A percentile compares a stretch with the other conserved stretches of the same genome.
Conservation (phyloP, 345 rosid species). For the Abelmoschus esculentus region DNA sequence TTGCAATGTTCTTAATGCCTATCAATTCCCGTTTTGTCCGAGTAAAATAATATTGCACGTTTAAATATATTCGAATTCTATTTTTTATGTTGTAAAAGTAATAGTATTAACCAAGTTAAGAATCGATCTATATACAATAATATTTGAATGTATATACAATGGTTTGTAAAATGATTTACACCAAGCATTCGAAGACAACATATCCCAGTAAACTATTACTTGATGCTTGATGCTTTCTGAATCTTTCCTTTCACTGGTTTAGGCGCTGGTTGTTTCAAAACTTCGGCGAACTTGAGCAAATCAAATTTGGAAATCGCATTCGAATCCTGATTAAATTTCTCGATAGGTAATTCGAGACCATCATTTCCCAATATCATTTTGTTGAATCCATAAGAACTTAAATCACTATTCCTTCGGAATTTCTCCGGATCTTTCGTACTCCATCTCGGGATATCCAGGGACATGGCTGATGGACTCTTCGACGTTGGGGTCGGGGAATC, state of each 20-base stretch:
- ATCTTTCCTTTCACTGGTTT: constrained; percentile 12
- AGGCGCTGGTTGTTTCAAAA: constrained; percentile 35
- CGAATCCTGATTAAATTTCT: not conserved
- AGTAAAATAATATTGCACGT: too few relatives aligned
- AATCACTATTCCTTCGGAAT: constrained; percentile 21
- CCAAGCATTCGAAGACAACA: not conserved
- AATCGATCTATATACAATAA: too few relatives aligned
- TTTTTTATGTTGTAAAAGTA: too few relatives aligned
- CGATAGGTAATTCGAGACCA: not conserved
- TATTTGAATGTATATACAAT: not conserved
- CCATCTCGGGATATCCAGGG: constrained; percentile 43
- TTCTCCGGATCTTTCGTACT: constrained; percentile 21
- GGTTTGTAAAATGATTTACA: not conserved
- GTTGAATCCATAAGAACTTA: constrained; percentile 17
- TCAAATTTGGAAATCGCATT: constrained; percentile 27
- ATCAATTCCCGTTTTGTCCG: too few relatives aligned
- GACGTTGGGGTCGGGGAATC: constrained; percentile 24
- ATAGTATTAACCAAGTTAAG: too few relatives aligned
- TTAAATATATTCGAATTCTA: too few relatives aligned
- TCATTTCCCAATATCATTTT: constrained; percentile 16
- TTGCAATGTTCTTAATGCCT: too few relatives aligned
- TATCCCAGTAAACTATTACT: constrained; percentile 2
- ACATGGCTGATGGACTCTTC: constrained; percentile 27
- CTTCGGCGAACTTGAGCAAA: constrained; percentile 57
- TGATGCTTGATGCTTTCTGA: constrained; percentile 42